Conservation (phyloP, 805 yeast species). For the Candida ulmi region DNA sequence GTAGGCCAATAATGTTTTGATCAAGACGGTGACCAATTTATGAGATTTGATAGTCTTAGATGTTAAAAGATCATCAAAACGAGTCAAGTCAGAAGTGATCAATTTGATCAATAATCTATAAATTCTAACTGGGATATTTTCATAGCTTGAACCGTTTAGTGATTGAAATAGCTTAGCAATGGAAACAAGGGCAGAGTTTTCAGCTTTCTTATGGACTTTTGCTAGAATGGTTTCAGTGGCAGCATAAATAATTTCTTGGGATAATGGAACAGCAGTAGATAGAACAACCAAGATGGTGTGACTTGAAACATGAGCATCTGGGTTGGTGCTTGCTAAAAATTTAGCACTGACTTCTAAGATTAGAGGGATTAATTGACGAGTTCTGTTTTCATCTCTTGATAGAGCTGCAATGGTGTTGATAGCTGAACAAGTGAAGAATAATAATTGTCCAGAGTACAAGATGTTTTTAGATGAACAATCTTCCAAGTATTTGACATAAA, state of each 20-base stretch:
- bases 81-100: conserved; percentile 19
- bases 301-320: conserved; percentile 75
- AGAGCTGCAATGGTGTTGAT: conserved; percentile 62
- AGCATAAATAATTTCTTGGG: conserved; percentile 50
- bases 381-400: conserved; percentile 32
- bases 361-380: conserved; percentile 48
- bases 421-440: conserved; percentile 72
- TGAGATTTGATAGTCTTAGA: conserved; percentile 28
- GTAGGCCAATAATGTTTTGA: conserved; percentile 38
- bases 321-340: conserved; percentile 39
- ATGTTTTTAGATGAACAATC: conserved; percentile 43
- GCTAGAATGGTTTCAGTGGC: conserved; percentile 53
- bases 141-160: conserved; percentile 34
- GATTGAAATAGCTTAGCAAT: conserved; percentile 46
- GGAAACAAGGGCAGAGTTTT: conserved; percentile 40
- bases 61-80: conserved; percentile 21
- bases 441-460: conserved; percentile 62
- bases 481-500: conserved; percentile 51
- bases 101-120: conserved; percentile 27
- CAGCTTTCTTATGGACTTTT: conserved; percentile 35
- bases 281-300: conserved; percentile 79
- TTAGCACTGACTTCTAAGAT: conserved; percentile 55
- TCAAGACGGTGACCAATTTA: conserved; percentile 38
- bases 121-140: conserved; percentile 33
- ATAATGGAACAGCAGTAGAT: conserved; percentile 64